These are phyloP conservation scores for Yamadazyma philogaea DNA, from an alignment of 805 yeast species.

Conservation along the genomic window DNA sequence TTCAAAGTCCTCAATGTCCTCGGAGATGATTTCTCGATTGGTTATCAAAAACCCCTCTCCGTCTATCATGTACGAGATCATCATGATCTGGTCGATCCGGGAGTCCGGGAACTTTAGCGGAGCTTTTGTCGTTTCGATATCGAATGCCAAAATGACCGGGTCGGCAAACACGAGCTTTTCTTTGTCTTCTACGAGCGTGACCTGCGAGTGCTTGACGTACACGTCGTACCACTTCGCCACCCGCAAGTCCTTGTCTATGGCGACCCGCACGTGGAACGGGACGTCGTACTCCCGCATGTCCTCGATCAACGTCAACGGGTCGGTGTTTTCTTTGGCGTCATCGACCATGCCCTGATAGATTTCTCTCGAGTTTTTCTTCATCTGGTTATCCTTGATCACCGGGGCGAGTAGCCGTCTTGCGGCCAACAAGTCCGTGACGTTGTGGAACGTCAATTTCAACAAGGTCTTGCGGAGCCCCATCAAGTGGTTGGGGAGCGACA, in stretches of 20 bases:
- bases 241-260: slow-evolving; percentile 83
- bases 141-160: slow-evolving; percentile 94
- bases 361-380: slow-evolving; percentile 59
- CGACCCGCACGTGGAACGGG: slow-evolving; percentile 92
- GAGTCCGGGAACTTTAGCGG: slow-evolving; percentile 96
- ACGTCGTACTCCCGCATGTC: slow-evolving; percentile 94
- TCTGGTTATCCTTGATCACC: slow-evolving; percentile 63
- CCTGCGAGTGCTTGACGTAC: slow-evolving; percentile 55
- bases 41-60: slow-evolving; percentile 95
- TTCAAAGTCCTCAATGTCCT: slow-evolving; percentile 95
- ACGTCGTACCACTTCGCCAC: slow-evolving; percentile 97
- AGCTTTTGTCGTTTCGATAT: slow-evolving; percentile 95
- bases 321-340: slow-evolving; percentile 29
- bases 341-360: slow-evolving; percentile 57
- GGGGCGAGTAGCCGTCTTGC: slow-evolving; percentile 74
- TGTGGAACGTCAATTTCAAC: slow-evolving; percentile 69
- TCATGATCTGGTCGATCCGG: slow-evolving; percentile 88
- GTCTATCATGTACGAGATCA: slow-evolving; percentile 99
- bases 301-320: slow-evolving; percentile 63
- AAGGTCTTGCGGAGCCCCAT: slow-evolving; percentile 67
- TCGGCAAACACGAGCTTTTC: slow-evolving; percentile 93
- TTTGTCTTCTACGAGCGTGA: slow-evolving; percentile 54
- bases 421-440: slow-evolving; percentile 65
- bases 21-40: slow-evolving; percentile 88
- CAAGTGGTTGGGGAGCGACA: slow-evolving; percentile 80